Conservation (phyloP, 2,329 filamentous ascomycete species). For the Claviceps cyperi region DNA sequence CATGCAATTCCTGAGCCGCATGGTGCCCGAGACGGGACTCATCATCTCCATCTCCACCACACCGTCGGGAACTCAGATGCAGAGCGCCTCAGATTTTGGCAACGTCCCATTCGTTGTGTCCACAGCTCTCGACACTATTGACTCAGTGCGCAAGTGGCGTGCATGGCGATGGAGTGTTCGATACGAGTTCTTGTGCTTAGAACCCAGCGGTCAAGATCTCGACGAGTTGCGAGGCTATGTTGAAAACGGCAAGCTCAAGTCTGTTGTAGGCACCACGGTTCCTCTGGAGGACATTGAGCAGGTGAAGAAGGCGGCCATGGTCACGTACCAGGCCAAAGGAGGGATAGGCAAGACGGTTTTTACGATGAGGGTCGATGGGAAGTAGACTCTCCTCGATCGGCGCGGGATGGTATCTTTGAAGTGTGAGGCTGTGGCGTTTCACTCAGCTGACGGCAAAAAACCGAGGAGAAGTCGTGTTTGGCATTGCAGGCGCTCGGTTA, state of each 20-base stretch:
- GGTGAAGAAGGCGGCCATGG: slow-evolving; percentile 21
- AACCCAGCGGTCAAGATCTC: slow-evolving; percentile 16
- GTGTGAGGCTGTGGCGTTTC: no score
- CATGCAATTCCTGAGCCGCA: slow-evolving; percentile 20
- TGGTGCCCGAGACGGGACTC: slow-evolving; percentile 19
- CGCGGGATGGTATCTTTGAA: no score
- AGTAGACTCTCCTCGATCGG: slow-evolving; percentile 10
- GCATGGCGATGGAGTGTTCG: slow-evolving; percentile 20
- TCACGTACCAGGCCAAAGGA: slow-evolving; percentile 15
- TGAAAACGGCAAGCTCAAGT: slow-evolving; percentile 8
- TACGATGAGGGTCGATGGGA: not conserved
- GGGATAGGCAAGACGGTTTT: slow-evolving; percentile 8
- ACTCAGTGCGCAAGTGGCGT: slow-evolving; percentile 16
- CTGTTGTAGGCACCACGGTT: slow-evolving; percentile 10
- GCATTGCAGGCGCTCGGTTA: no score
- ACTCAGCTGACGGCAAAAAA: no score
- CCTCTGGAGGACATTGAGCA: slow-evolving; percentile 20
- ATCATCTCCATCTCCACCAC: slow-evolving; percentile 22
- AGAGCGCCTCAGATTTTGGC: slow-evolving; percentile 14
- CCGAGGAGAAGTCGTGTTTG: no score
- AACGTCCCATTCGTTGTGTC: slow-evolving; percentile 12
- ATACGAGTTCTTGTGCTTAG: slow-evolving; percentile 23
- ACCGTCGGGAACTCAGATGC: slow-evolving; percentile 22
- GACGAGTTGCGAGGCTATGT: slow-evolving; percentile 6
- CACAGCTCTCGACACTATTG: slow-evolving; percentile 16